These are phyloP conservation scores for Penicillium parvum DNA, from an alignment of 495 filamentous ascomycete genomes.

Conservation along the genomic window DNA sequence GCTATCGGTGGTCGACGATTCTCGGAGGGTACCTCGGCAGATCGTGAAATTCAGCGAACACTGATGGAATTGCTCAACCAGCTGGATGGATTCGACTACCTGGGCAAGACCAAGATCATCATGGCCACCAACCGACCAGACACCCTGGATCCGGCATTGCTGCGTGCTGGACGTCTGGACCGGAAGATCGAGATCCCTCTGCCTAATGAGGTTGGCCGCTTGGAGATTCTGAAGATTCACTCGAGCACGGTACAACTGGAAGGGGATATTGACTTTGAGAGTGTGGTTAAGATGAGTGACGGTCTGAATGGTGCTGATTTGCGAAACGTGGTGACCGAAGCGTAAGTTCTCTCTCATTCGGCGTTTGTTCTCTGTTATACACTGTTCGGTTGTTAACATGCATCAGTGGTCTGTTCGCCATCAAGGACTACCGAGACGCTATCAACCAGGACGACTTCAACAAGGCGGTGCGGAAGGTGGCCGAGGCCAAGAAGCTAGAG, in stretches of 20 bases:
- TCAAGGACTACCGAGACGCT: slow-evolving; percentile 93
- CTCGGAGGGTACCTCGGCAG: slow-evolving; percentile 96
- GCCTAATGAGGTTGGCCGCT: slow-evolving; percentile 95
- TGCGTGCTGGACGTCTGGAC: slow-evolving; percentile 91
- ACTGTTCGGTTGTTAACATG: slow-evolving; percentile 20
- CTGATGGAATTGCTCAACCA: slow-evolving; percentile 99
- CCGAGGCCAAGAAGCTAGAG: slow-evolving; percentile 96
- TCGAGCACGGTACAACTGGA: slow-evolving; percentile 79
- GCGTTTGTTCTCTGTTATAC: slow-evolving; percentile 6
- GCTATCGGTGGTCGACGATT: slow-evolving; percentile 97
- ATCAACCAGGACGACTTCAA: slow-evolving; percentile 99
- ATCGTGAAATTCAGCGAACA: slow-evolving; percentile 98
- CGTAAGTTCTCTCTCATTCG: slow-evolving; percentile 54
- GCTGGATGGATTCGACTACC: slow-evolving; percentile 97
- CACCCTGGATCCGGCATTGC: slow-evolving; percentile 90
- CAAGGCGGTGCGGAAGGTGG: slow-evolving; percentile 95
- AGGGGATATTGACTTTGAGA: slow-evolving; percentile 98
- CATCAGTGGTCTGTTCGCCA: slow-evolving; percentile 83
- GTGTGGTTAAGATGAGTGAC: slow-evolving; percentile 99
- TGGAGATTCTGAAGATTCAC: slow-evolving; percentile 99
- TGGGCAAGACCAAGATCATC: slow-evolving; percentile 99
- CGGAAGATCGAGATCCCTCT: slow-evolving; percentile 98
- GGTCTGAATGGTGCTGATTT: slow-evolving; percentile 96
- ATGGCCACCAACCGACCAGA: slow-evolving; percentile 99
- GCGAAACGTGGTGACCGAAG: slow-evolving; percentile 97